Evolutionary conservation across 225 moss, liverwort and hornwort genomes (phyloP), one percentile per base, ranked within the genome.

Genomic region (Sphagnum tenellum): DNA sequence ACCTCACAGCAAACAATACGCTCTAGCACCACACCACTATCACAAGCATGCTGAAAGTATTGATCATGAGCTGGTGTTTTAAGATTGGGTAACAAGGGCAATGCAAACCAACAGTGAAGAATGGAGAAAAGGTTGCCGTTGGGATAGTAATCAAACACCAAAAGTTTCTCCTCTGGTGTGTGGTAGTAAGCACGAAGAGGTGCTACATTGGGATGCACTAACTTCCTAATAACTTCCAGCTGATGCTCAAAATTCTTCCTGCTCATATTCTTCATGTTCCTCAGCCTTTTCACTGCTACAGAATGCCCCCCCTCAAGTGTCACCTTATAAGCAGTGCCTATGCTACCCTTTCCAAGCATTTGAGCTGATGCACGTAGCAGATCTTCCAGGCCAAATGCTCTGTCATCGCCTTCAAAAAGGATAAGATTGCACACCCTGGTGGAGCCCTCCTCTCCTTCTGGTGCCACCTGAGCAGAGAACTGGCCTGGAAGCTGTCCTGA

Each of bases 331-430:
- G 84, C 77, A 6, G 86, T 91, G 5, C 86, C 86, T 46, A 86
- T 86, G 70, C 78, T 88, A 5, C 88, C 91, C 64, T 91, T 91
- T 0, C 84, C 86, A 50, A 91, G 76, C 91, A 91, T 88, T 68
- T 88, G 82, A 2, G 91, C 91, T 5, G 88, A 86, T 29, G 91
- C 91, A 29, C 84, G 78, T 59, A 91, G 74, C 67, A 88, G 74
- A 13, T 84, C 84, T 64, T 88, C 82, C 49, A 90, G 84, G 5
- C 62, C 66, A 65, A 62, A 52, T 52, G 52, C 63, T 76, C 64
- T 70, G 4, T 56, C 60, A 6, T 75, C 60, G 12, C 67, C 79
- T 65, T 90, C 79, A 44, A 88, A 69, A 49, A 86, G 84, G 8
- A 85, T 78, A 49, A 90, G 77, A 29, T 29, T 29, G 29, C 29